Evolutionary conservation across 225 moss, liverwort and hornwort genomes (phyloP), one percentile per base, ranked within the genome.

Genomic region (Sphagnum tenellum): DNA sequence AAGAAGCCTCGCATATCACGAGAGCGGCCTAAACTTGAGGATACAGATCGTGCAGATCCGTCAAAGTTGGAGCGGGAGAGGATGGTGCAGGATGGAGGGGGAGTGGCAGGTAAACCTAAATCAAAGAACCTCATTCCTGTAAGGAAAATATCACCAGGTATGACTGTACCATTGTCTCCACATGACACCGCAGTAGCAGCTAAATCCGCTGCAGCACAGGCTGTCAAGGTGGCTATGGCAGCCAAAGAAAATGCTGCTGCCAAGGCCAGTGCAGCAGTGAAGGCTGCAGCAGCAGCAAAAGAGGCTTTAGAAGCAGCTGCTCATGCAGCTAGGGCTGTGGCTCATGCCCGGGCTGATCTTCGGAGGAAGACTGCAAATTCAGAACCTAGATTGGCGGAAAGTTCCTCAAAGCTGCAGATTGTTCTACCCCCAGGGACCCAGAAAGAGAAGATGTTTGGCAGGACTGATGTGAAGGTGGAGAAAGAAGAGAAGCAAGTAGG

Each of bases 301-400:
- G 85, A 74, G 2, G 96, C 96, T 48, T 73, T 98, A 48, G 96
- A 98, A 69, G 87, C 81, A 9, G 96, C 96, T 11, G 96, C 96
- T 3, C 77, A 74, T 10, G 92, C 92, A 7, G 71, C 70, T 1
- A 84, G 81, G 60, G 89, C 81, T 7, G 88, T 82, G 60, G 82
- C 82, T 57, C 76, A 78, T 46, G 75, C 73, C 59, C 85, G 85
- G 13, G 70, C 64, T 5, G 92, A 88, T 52, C 66, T 88, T 6
- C 80, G 90, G 45, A 80, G 79, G 69, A 89, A 80, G 68, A 60
- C 54, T n/a, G 79, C 73, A 49, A 78, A 69, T 45, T 71, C 69
- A 3, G 86, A 89, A 58, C 63, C 58, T 64, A 76, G 66, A 50
- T 60, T 68, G 65, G 75, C 62, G 29, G 65, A 64, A 47, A 77